Evolutionary conservation across 495 filamentous ascomycete genomes (phyloP).

Genomic region (Neurospora sp.): DNA sequence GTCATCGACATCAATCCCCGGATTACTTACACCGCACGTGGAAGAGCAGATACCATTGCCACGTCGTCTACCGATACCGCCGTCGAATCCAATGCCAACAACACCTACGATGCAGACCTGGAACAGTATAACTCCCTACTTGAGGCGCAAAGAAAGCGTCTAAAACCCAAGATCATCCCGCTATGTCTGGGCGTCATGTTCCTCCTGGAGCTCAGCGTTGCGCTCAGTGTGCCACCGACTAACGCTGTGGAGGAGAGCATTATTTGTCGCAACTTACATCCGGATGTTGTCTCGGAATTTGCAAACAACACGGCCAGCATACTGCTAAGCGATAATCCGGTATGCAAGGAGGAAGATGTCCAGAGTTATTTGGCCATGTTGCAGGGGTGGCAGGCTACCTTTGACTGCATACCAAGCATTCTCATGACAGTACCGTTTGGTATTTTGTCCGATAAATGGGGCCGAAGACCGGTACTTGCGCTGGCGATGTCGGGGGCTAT

Average conservation of each 20-base stretch:
- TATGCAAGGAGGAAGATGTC: slow-evolving; percentile 19
- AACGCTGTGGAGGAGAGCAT: slow-evolving; percentile 23
- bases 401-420: slow-evolving; percentile 21
- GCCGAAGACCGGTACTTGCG: slow-evolving; percentile 18
- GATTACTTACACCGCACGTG: not conserved
- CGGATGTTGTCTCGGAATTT: slow-evolving; percentile 6
- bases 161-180: slow-evolving; percentile 16
- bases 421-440: slow-evolving; percentile 21
- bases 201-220: slow-evolving; percentile 17
- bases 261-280: slow-evolving; percentile 24
- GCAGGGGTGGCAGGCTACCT: slow-evolving; percentile 17
- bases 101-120: not conserved
- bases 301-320: not conserved
- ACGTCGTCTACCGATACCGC: not conserved
- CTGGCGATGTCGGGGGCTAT: slow-evolving; percentile 12
- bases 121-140: not conserved
- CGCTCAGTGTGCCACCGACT: slow-evolving; percentile 11
- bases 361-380: slow-evolving; percentile 25
- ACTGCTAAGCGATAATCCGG: slow-evolving; percentile 6
- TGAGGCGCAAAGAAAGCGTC: not conserved
- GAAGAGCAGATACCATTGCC: not conserved
- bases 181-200: slow-evolving; percentile 16
- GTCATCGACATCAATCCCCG: not conserved
- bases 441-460: slow-evolving; percentile 25
- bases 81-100: not conserved